These are phyloP conservation scores for Colletotrichum sp. DNA, from an alignment of 2,329 filamentous ascomycete genomes.

Conservation along the genomic window DNA sequence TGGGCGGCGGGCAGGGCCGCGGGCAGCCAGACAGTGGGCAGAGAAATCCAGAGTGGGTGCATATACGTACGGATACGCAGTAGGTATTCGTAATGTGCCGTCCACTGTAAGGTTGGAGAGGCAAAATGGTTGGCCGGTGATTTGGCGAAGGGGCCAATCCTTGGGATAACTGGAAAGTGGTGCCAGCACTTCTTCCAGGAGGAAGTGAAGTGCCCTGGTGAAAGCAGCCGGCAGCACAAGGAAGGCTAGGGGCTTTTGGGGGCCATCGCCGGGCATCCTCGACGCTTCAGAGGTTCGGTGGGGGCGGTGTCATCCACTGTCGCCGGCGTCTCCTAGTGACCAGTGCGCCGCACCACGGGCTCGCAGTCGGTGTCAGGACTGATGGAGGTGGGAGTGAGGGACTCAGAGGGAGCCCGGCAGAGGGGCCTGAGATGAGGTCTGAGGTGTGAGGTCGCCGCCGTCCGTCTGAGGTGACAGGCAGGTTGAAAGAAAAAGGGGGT, in stretches of 20 bases:
- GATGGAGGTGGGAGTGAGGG: background rate
- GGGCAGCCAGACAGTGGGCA: background rate
- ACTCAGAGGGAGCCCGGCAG: background rate
- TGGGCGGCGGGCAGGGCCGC: background rate
- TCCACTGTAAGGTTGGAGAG: background rate
- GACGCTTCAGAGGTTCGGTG: slow-evolving; percentile 11
- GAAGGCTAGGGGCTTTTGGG: slow-evolving; percentile 14
- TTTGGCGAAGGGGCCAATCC: background rate
- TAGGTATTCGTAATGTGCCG: background rate
- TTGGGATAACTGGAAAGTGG: background rate
- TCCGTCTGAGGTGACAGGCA: background rate
- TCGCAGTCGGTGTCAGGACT: background rate
- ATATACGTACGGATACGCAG: background rate
- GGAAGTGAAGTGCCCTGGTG: background rate
- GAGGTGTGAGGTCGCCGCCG: background rate
- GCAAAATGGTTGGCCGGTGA: background rate
- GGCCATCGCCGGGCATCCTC: slow-evolving; percentile 17
- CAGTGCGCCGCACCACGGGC: slow-evolving; percentile 1
- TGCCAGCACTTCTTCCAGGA: background rate
- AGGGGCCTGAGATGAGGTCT: background rate
- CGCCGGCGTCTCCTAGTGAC: background rate
- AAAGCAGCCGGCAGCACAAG: background rate
- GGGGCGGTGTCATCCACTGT: background rate
- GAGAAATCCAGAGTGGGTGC: background rate
- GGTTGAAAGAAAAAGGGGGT: background rate